A percentile compares a stretch with the other conserved stretches of the same genome.
Evolutionary conservation across 805 yeast species (phyloP).

Genomic region (Limtongozyma cylindracea): DNA sequence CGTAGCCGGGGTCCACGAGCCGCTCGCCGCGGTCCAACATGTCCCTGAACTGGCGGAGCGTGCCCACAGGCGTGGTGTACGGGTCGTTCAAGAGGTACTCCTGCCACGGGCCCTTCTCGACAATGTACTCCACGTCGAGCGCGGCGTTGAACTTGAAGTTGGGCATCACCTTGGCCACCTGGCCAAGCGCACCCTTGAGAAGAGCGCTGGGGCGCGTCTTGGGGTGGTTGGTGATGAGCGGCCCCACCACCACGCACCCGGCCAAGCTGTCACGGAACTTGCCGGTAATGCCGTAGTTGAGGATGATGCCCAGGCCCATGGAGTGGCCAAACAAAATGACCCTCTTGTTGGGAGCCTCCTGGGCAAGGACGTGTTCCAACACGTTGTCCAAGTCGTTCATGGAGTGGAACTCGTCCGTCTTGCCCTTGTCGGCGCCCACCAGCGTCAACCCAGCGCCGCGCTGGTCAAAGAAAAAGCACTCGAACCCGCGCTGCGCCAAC

Average conservation of each 20-base stretch:
- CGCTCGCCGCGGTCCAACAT: constrained; percentile 36
- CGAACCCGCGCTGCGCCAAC: constrained; percentile 26
- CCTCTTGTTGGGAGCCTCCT: no score
- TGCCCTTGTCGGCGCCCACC: constrained; percentile 24
- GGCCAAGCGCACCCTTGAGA: constrained; percentile 14
- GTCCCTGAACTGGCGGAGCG: constrained; percentile 35
- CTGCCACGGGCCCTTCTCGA: constrained; percentile 19
- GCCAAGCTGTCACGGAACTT: constrained; percentile 16
- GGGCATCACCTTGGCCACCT: constrained; percentile 15
- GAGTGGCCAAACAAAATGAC: constrained; percentile 42
- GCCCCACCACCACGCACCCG: constrained; percentile 27
- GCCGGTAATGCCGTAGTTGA: constrained; percentile 38
- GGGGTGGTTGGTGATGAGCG: constrained; percentile 32
- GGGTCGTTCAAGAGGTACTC: constrained; percentile 12
- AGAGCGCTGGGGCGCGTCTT: constrained; percentile 25
- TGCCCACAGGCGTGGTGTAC: constrained; percentile 16
- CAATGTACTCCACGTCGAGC: constrained; percentile 24
- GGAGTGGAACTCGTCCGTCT: constrained; percentile 26
- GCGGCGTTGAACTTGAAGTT: constrained; percentile 26
- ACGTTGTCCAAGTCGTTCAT: constrained; percentile 37
- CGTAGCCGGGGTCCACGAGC: constrained; percentile 13
- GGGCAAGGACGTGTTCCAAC: constrained; percentile 15
- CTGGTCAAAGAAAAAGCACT: constrained; percentile 45
- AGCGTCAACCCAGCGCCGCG: constrained; percentile 54
- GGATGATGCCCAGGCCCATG: constrained; percentile 58